Evolutionary conservation across 2,329 filamentous ascomycete species (phyloP).

Genomic region (Claviceps lovelessii): DNA sequence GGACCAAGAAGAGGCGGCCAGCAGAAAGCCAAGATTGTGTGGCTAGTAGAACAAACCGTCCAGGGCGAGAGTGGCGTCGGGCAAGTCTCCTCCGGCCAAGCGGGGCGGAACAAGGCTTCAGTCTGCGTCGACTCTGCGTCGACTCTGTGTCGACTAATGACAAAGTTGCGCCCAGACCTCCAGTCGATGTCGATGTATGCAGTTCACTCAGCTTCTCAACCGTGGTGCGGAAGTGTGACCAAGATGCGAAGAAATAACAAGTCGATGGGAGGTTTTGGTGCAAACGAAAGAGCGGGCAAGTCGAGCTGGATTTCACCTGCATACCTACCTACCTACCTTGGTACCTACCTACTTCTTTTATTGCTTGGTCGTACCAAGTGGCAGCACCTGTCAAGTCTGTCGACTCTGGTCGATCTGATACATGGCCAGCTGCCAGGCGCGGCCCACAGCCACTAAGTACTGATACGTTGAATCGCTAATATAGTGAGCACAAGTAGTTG

Average conservation of each 20-base stretch:
- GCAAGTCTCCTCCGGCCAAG: background rate
- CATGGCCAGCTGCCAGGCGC: background rate
- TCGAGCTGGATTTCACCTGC: background rate
- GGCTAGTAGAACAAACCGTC: background rate
- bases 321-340: too few species aligned
- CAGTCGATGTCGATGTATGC: background rate
- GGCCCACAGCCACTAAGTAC: background rate
- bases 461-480: background rate
- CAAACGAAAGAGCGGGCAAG: background rate
- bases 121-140: background rate
- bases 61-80: slow-evolving; percentile 2
- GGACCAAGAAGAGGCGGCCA: background rate
- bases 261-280: background rate
- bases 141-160: too few species aligned
- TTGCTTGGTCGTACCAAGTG: background rate
- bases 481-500: background rate
- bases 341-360: background rate
- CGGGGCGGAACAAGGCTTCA: background rate
- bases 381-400: slow-evolving; percentile 1
- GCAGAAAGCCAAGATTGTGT: background rate
- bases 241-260: background rate
- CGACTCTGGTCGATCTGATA: background rate
- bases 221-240: background rate
- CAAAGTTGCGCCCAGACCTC: background rate
- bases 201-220: background rate